phyloP scores from a whole-genome alignment of 2,329 filamentous ascomycete species.

The Colletotrichum chrysophilum region DNA sequence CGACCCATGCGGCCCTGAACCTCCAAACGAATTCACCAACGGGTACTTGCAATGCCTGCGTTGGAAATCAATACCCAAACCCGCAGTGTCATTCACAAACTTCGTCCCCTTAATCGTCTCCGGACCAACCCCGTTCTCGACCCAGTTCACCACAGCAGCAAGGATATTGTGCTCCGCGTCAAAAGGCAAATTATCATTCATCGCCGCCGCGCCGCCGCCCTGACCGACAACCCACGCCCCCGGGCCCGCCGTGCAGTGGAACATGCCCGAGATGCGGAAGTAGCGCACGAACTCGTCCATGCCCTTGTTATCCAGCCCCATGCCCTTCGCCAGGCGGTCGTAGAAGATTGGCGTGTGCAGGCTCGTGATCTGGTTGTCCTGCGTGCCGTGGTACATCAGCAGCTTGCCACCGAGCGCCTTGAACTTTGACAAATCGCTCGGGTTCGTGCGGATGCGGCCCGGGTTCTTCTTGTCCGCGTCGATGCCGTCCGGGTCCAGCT shows the following conservation, averaged over 20 bases:
- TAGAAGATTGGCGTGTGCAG: slow-evolving; percentile 55
- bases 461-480: slow-evolving; percentile 33
- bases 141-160: slow-evolving; percentile 53
- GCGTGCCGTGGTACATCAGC: slow-evolving; percentile 50
- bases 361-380: slow-evolving; percentile 45
- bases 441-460: slow-evolving; percentile 41
- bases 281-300: slow-evolving; percentile 55
- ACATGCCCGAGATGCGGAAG: slow-evolving; percentile 60
- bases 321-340: slow-evolving; percentile 47
- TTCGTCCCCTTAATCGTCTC: slow-evolving; percentile 41
- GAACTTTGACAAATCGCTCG: slow-evolving; percentile 43
- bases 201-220: slow-evolving; percentile 6
- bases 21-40: neutral
- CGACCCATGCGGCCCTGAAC: neutral
- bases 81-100: slow-evolving; percentile 28
- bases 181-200: slow-evolving; percentile 26
- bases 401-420: slow-evolving; percentile 47
- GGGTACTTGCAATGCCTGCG: slow-evolving; percentile 12
- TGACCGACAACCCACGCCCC: slow-evolving; percentile 44
- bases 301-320: slow-evolving; percentile 38
- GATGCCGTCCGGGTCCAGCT: slow-evolving; percentile 39
- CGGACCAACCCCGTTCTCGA: slow-evolving; percentile 46
- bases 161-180: slow-evolving; percentile 49
- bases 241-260: slow-evolving; percentile 52
- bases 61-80: neutral